phyloP scores from a whole-genome alignment of 2,329 filamentous ascomycete species.

The Diaporthe vexans region DNA sequence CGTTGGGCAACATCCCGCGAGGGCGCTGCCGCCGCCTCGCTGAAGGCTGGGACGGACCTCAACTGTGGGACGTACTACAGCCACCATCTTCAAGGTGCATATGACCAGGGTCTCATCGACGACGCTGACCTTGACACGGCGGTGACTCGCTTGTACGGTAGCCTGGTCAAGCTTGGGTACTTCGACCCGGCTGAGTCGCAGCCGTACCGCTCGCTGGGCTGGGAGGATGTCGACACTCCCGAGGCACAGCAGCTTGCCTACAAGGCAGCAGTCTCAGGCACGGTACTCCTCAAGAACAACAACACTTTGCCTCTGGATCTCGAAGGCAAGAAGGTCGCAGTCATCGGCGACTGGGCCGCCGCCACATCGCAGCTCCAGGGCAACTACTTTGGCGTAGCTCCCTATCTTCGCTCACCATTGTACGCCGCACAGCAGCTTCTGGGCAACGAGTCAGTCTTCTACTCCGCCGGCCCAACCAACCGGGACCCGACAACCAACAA shows the following conservation, averaged over 20 bases:
- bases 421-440: slow-evolving; percentile 53
- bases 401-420: slow-evolving; percentile 67
- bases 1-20: slow-evolving; percentile 52
- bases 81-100: slow-evolving; percentile 45
- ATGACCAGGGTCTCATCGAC: slow-evolving; percentile 56
- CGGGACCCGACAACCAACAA: slow-evolving; percentile 47
- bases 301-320: slow-evolving; percentile 63
- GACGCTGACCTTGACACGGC: slow-evolving; percentile 62
- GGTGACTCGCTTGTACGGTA: slow-evolving; percentile 65
- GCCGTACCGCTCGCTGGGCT: slow-evolving; percentile 66
- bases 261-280: slow-evolving; percentile 63
- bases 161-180: slow-evolving; percentile 68
- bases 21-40: slow-evolving; percentile 60
- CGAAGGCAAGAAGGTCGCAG: slow-evolving; percentile 64
- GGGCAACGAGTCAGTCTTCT: slow-evolving; percentile 42
- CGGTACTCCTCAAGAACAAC: slow-evolving; percentile 68
- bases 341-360: slow-evolving; percentile 72
- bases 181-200: slow-evolving; percentile 64
- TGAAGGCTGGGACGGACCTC: slow-evolving; percentile 66
- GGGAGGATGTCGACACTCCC: slow-evolving; percentile 68
- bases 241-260: slow-evolving; percentile 68
- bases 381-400: slow-evolving; percentile 69
- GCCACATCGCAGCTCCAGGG: slow-evolving; percentile 70
- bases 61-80: slow-evolving; percentile 56
- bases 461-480: slow-evolving; percentile 44